These are phyloP conservation scores for Paulownia fortunei DNA, from an alignment of 257 asterid species.

Conservation along the genomic window DNA sequence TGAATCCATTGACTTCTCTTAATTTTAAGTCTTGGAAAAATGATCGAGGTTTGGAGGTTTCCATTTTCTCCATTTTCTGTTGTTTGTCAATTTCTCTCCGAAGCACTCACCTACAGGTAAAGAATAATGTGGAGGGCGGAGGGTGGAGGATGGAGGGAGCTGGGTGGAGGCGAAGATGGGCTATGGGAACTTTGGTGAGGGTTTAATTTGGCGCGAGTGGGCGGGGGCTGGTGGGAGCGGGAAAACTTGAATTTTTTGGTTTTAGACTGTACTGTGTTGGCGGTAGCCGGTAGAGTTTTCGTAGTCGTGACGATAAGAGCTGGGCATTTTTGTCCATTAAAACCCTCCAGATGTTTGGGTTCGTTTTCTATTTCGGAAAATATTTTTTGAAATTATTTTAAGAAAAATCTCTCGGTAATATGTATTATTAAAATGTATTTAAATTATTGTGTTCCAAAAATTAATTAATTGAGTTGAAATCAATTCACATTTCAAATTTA, in stretches of 20 bases:
- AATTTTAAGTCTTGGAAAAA: conserved; percentile 74
- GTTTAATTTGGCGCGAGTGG: conserved; percentile 44
- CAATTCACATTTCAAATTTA: no score
- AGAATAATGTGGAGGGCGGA: not conserved
- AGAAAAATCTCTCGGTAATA: no score
- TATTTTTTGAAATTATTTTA: no score
- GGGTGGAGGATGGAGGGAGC: not conserved
- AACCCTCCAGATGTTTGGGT: no score
- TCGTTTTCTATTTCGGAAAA: no score
- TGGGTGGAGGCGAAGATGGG: not conserved
- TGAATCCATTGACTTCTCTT: conserved; percentile 83
- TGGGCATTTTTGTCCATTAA: not conserved
- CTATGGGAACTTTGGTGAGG: conserved; percentile 14
- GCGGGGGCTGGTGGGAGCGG: conserved; percentile 35
- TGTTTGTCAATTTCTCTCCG: not conserved
- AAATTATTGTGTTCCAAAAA: no score
- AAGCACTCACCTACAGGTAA: not conserved
- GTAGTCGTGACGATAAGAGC: not conserved
- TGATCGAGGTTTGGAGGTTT: conserved; percentile 48
- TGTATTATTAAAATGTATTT: no score
- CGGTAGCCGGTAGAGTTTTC: conserved; percentile 16
- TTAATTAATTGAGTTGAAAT: no score
- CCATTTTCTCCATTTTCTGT: conserved; percentile 46
- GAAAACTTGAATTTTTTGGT: conserved; percentile 36
- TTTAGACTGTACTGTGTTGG: not conserved